Evolutionary conservation across 2,329 filamentous ascomycete genomes (phyloP), one percentile per base, ranked within the genome.

Genomic region (Claviceps cyperi): DNA sequence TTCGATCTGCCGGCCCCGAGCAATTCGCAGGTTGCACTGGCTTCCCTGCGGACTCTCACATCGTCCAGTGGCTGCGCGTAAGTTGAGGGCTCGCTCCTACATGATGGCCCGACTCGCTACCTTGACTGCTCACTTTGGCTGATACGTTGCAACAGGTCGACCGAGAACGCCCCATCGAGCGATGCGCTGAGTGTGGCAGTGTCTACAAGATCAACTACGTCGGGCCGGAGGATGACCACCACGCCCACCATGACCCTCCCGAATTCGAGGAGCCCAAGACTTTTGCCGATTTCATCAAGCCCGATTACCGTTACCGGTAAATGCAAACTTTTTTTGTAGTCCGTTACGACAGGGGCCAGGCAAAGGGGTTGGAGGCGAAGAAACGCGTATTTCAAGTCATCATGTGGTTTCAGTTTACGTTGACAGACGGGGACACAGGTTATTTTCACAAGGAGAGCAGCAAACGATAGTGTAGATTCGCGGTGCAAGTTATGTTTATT

Each of bases 171-270:
- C 92, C 92, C 52, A 71, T 95, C 60, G 87, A 94, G 76, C 88
- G 92, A 69, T 98, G 92, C 82, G 82, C 82, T 64, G 92, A 98
- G 77, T 98, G 92, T 73, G 92, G 92, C 60, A 87, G 82, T 68
- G 87, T 92, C 59, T 90, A 94, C 77, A 94, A 95, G 83, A 92
- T 97, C 86, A 84, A 96, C 67, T 98, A 95, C 71, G 73, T 95
- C 58, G 92, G 92, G 54, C 82, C 89, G 48, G 68, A 82, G 65
- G 85, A 92, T 58, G 83, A 90, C 66, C 71, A 75, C 62, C 78
- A 86, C 67, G 66, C 76, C 66, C 66, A 76, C 66, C 69, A 76
- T 66, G 69, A 75, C 66, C 69, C 70, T 62, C 76, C 81, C 64
- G 80, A 79, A 65, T 76, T 80, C 66, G 80, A 83, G 69, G 88